Percentiles rank a stretch among this genome's conserved stretches.
phyloP scores from a whole-genome alignment of 768 basidiomycete species.

The Kwoniella bestiolae region DNA sequence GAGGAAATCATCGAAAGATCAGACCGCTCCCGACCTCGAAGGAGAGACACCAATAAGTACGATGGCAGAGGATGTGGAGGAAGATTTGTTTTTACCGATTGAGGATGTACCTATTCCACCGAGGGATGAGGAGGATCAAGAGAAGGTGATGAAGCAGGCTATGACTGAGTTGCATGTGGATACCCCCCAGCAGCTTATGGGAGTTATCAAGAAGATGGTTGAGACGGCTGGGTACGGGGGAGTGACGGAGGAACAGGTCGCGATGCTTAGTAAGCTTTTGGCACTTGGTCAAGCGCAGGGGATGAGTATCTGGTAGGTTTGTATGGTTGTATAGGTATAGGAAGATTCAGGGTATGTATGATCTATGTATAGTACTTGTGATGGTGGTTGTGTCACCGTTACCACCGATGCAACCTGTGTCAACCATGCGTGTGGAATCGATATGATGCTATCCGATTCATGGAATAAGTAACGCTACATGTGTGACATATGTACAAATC shows the following conservation, averaged over 20 bases:
- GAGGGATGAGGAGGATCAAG: constrained; percentile 20
- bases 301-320: constrained; percentile 22
- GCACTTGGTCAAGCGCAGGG: constrained; percentile 27
- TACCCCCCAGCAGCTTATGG: constrained; percentile 31
- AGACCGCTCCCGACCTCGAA: constrained; percentile 2
- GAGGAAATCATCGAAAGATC: neutral
- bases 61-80: constrained; percentile 30
- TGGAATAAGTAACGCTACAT: constrained; percentile 2
- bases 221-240: constrained; percentile 33
- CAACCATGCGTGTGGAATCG: too few relatives aligned
- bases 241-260: constrained; percentile 31
- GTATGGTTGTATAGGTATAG: neutral
- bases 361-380: too few relatives aligned
- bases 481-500: neutral
- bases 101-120: constrained; percentile 36
- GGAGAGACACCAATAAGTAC: constrained; percentile 5
- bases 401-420: too few relatives aligned
- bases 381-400: too few relatives aligned
- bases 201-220: constrained; percentile 36
- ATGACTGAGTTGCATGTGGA: constrained; percentile 37
- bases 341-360: too few relatives aligned
- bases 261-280: constrained; percentile 26
- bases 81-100: constrained; percentile 39
- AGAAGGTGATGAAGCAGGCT: constrained; percentile 29
- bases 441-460: too few relatives aligned